Evolutionary conservation across 208 protist genomes (phyloP), one percentile per base, ranked within the genome.

Genomic region (Novymonas esmeraldas): DNA sequence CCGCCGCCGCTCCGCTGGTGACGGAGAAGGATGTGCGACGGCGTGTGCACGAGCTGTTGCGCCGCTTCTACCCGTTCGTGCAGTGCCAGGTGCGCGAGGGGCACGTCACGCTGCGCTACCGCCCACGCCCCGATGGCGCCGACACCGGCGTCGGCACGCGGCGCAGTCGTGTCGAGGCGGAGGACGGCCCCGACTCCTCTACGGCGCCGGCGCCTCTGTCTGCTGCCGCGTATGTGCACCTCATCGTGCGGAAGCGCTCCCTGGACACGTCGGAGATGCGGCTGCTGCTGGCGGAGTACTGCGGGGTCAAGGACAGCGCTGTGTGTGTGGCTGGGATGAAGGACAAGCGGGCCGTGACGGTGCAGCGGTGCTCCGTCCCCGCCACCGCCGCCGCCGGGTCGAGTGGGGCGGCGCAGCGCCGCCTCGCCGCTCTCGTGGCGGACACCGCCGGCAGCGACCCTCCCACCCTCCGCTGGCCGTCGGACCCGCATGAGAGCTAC

Each of bases 311-410:
- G 22, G 68, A 70, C 6, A 70, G 74, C 1, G 9, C 55, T n/a
- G 82, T 98, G 10, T 82, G 81, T 41, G 82, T 85, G 3, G 95
- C 97, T 0, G 97, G 97, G 48, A 90, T 97, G 65, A 98, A 98
- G 66, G 97, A 98, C 68, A 94, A 95, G 68, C 76, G 79, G 45
- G 95, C 78, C 18, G 60, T 97, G 59, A 98, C 97, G 10, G 81
- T 77, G 45, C 97, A 98, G 73, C 78, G 80, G 24, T 74, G 87
- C 55, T 94, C 92, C 22, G 77, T 90, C 24, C 87, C 80, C 9
- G 6, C 48, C 28, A 49, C 73, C 11, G 10, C 31, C 58, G n/a
- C 26, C 38, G n/a, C 1, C 42, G 29, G 1, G 34, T 34, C 18
- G 29, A 5, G 4, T 14, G 13, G 24, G 31, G 51, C 14, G 4